phyloP scores from a whole-genome alignment of 345 rosid genomes.

The Citrus inodora region DNA sequence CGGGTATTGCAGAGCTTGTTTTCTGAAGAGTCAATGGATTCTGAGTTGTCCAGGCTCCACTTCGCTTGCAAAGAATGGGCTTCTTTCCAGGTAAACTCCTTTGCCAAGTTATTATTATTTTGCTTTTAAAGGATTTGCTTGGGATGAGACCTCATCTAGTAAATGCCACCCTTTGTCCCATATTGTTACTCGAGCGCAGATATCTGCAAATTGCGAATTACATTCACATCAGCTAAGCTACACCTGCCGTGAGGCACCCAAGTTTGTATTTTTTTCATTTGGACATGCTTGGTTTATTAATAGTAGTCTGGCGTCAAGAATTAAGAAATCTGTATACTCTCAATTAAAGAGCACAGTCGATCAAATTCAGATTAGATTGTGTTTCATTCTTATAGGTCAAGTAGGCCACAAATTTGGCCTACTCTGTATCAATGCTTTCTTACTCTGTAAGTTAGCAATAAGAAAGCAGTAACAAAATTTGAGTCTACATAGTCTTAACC shows the following conservation, averaged over 20 bases:
- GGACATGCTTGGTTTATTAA: too few relatives aligned
- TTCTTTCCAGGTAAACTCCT: conserved; percentile 23
- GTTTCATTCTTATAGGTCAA: background rate
- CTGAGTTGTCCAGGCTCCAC: conserved; percentile 37
- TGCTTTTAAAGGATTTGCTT: too few relatives aligned
- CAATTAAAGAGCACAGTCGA: too few relatives aligned
- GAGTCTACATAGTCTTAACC: background rate
- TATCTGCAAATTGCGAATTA: too few relatives aligned
- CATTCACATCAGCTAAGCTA: too few relatives aligned
- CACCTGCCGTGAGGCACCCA: too few relatives aligned
- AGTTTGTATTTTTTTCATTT: background rate
- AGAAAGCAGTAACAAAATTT: background rate
- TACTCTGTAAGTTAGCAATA: background rate
- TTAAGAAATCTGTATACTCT: too few relatives aligned
- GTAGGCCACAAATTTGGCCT: background rate
- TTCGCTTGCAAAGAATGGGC: background rate
- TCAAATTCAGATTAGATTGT: too few relatives aligned
- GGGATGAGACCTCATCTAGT: too few relatives aligned
- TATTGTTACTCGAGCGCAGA: too few relatives aligned
- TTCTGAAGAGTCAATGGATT: conserved; percentile 27
- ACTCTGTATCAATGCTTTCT: background rate
- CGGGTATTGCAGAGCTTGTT: conserved; percentile 27
- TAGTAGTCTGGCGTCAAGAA: too few relatives aligned
- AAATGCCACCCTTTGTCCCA: too few relatives aligned
- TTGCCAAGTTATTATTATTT: background rate